A percentile compares a stretch with the other conserved stretches of the same genome.
These are phyloP conservation scores for Fusarium illudens DNA, from an alignment of 2,329 filamentous ascomycete genomes.

Conservation along the genomic window DNA sequence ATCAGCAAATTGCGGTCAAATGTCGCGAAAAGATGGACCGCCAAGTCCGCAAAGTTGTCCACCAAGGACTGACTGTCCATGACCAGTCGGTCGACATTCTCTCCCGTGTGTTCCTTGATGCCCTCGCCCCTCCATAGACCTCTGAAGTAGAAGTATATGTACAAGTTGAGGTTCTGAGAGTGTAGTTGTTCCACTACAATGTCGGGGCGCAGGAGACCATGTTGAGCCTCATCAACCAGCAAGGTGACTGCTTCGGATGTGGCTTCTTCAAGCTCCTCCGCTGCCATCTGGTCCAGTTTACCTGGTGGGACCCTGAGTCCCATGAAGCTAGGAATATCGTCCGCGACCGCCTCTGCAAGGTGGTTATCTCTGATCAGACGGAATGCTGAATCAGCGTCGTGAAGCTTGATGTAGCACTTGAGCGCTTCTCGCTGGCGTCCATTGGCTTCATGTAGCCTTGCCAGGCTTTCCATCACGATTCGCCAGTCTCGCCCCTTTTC, in stretches of 20 bases:
- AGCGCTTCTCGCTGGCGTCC: conserved; percentile 85
- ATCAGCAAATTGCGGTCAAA: conserved; percentile 84
- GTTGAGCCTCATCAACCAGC: conserved; percentile 89
- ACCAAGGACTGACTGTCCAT: conserved; percentile 74
- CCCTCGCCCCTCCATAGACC: conserved; percentile 83
- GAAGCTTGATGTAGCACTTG: conserved; percentile 86
- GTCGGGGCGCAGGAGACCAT: conserved; percentile 81
- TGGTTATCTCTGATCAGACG: conserved; percentile 85
- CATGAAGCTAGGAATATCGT: conserved; percentile 91
- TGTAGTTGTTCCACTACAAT: conserved; percentile 82
- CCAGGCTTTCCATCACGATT: conserved; percentile 86
- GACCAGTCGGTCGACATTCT: conserved; percentile 64
- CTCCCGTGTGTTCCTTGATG: conserved; percentile 61
- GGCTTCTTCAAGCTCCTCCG: conserved; percentile 77
- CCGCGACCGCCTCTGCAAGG: conserved; percentile 85
- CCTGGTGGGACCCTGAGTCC: conserved; percentile 82
- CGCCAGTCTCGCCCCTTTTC: conserved; percentile 83
- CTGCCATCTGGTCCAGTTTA: conserved; percentile 70
- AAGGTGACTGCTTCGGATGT: conserved; percentile 86
- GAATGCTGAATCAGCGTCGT: conserved; percentile 92
- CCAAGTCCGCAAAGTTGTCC: conserved; percentile 86
- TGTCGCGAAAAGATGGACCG: conserved; percentile 84
- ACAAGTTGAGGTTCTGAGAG: conserved; percentile 71
- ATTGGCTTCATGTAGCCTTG: conserved; percentile 82
- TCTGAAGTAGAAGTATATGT: conserved; percentile 91